Evolutionary conservation across 2,329 filamentous ascomycete genomes (phyloP), one percentile per base, ranked within the genome.

Genomic region (Ophiostoma sp.): DNA sequence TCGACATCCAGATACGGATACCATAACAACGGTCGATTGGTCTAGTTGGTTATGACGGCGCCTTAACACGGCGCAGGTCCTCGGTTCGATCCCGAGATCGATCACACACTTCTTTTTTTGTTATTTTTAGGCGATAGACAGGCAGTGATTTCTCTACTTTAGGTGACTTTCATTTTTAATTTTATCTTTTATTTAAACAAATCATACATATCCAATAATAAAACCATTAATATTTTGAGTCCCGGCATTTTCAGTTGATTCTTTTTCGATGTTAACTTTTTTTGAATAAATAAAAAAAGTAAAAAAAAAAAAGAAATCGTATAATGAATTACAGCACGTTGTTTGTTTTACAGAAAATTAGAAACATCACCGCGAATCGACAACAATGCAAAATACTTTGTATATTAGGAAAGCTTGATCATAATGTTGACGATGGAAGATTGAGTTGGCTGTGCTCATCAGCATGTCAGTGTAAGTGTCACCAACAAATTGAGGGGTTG

Each of bases 1-100:
- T 55, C 45, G 36, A 17, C 61, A 64, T 64, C 61, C 8, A 63
- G 42, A 39, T 31, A n/a, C 42, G 39, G 7, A 50, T 3, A n/a
- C 3, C 45, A 50, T 19, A 59, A 5, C n/a, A 50, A 55, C 45
- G 69, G 69, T 71, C 69, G 69, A 59, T 61, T 71, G 69, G 69
- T 71, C 69, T 71, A 71, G 69, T 71, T 71, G 69, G 69, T 71
- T 71, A 71, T 71, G 69, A 71, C 69, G 69, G 22, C 69, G 69
- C 69, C 69, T 70, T 70, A 70, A 70, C 69, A 70, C 69, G 69
- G 69, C 69, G 69, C 25, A 70, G 69, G 69, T 71, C 69, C 52
- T 39, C 69, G 70, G 59, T 64, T 64, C 70, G 59, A 72, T 72
- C 59, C 70, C 59, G 70, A 28, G 45, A 52, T 64, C 70, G 57